Evolutionary conservation across 2,329 filamentous ascomycete genomes (phyloP), one percentile per base, ranked within the genome.

Genomic region (Ceratocystis smalleyi): DNA sequence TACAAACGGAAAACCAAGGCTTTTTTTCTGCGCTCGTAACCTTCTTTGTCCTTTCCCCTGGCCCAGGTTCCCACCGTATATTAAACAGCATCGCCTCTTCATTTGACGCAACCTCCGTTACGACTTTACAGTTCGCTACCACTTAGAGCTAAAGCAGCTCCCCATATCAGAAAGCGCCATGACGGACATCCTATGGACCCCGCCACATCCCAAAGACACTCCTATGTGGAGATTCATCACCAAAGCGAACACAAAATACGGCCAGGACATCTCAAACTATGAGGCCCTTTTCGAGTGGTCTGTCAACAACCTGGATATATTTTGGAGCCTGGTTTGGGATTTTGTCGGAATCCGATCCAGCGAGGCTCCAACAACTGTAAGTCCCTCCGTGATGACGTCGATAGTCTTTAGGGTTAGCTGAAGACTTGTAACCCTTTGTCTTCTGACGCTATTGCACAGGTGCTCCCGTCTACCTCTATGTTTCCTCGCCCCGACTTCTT

Each of bases 401-500:
- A 17, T 27, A 3, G n/a, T 2, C 0, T 10, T 32, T 55, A 55
- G 51, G 51, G 27, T 51, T 22, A 35, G 19, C 5, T 6, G 27
- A 8, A 12, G 3, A 54, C 1, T 12, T 10, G 32, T 17, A 59
- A 17, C 19, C 24, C 40, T 27, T 43, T 55, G 17, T 43, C 3
- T 30, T 27, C 22, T 17, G 5, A 62, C 43, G 24, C 54, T 59
- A 22, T 24, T 64, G 59, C 30, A 17, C 70, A 91, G 85, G 86
- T 89, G 51, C 77, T 96, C 19, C 82, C 87, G 27, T 72, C 80
- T 49, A 81, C 84, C 5, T 78, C 83, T 59, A 88, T 97, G 81
- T 97, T 91, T 70, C 92, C 92, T 27, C 85, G 90, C 27, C 91
- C 92, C 6, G 78, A 85, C 66, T 97, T 96, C 78, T 97, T 96